These are phyloP conservation scores for Tetrapyrgos nigripes DNA, from an alignment of 1,284 basidiomycete genomes.

Conservation along the genomic window DNA sequence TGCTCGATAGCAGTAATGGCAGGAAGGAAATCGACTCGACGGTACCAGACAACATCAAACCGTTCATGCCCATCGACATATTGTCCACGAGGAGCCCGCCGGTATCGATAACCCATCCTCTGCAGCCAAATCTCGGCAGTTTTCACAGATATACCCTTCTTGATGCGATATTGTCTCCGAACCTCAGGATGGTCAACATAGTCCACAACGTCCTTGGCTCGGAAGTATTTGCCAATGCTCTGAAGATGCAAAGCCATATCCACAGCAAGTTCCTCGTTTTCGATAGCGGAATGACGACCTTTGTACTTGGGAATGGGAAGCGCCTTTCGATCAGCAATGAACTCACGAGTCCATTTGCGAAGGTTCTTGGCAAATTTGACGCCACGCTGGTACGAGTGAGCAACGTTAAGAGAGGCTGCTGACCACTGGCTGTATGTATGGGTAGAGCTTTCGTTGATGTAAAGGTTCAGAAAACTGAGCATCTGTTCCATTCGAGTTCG, in stretches of 20 bases:
- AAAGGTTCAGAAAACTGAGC: conserved; percentile 10
- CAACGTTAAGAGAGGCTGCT: not conserved
- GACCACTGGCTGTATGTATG: not conserved
- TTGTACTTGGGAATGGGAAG: not conserved
- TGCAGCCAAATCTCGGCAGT: not conserved
- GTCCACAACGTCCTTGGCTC: conserved; percentile 31
- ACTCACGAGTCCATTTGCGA: not conserved
- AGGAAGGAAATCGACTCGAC: conserved; percentile 25
- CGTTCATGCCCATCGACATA: conserved; percentile 37
- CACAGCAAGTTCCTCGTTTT: conserved; percentile 33
- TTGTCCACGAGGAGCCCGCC: conserved; percentile 23
- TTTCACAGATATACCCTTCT: not conserved
- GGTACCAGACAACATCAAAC: conserved; percentile 23
- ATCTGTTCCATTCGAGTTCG: conserved; percentile 13
- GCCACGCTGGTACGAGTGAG: not conserved
- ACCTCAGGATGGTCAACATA: conserved; percentile 28
- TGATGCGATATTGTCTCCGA: not conserved
- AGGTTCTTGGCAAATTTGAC: not conserved
- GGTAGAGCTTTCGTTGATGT: not conserved
- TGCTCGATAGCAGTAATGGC: conserved; percentile 16
- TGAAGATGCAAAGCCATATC: conserved; percentile 34
- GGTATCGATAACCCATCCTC: conserved; percentile 24
- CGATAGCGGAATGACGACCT: conserved; percentile 20
- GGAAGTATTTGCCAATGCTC: conserved; percentile 28
- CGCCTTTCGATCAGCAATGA: not conserved